Conservation (phyloP, 306 rosid species). For the Ziziphus jujuba region DNA sequence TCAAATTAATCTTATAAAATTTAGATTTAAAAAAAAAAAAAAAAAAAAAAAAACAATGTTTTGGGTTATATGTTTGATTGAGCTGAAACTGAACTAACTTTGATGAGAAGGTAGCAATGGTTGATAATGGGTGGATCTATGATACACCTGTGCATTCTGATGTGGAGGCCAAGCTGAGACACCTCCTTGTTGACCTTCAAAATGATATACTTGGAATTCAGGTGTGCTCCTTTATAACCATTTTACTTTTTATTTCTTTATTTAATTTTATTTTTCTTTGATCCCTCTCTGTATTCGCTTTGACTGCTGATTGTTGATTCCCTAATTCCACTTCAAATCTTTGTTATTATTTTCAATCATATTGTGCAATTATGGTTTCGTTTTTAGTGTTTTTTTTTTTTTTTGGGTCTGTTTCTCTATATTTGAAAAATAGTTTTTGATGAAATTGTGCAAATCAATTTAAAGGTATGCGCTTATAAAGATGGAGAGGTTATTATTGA, state of each 20-base stretch:
- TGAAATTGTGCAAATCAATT: constrained; percentile 17
- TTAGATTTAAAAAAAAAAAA: no score
- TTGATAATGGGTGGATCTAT: constrained; percentile 76
- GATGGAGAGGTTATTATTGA: constrained; percentile 95
- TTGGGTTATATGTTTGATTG: no score
- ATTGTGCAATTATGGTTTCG: no score
- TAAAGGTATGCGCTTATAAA: constrained; percentile 95
- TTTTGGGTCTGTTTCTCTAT: not conserved
- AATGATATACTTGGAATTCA: constrained; percentile 87
- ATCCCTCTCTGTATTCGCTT: no score
- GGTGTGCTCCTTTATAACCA: constrained; percentile 38
- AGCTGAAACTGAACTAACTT: no score
- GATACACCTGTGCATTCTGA: constrained; percentile 77
- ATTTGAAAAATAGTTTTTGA: constrained; percentile 14
- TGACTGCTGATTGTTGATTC: no score
- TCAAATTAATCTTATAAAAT: no score
- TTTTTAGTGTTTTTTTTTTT: no score
- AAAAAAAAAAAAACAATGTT: no score
- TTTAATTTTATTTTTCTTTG: no score
- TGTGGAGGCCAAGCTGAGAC: constrained; percentile 84
- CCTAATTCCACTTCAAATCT: no score
- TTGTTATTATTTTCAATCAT: no score
- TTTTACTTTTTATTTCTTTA: not conserved
- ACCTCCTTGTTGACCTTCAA: constrained; percentile 70
- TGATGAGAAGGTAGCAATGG: constrained; percentile 73